Conservation (phyloP, 345 rosid species). For the Jatropha curcas region DNA sequence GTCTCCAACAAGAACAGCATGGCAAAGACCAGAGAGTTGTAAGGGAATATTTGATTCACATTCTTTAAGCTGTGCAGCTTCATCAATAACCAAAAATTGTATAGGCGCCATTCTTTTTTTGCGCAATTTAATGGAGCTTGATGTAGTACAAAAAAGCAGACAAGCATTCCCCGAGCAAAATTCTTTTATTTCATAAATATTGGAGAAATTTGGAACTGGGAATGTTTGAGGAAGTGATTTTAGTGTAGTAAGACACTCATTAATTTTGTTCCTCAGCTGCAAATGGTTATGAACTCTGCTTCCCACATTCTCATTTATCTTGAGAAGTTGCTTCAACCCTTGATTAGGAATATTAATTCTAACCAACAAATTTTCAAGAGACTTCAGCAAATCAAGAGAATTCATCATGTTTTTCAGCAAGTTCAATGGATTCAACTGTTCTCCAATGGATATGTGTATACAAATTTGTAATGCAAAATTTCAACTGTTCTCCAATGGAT, state of each 20-base stretch:
- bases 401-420: slow-evolving; percentile 27
- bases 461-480: slow-evolving; percentile 27
- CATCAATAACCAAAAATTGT: slow-evolving; percentile 7
- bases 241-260: not conserved
- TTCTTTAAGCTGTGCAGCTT: slow-evolving; percentile 20
- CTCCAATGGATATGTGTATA: slow-evolving; percentile 44
- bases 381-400: slow-evolving; percentile 23
- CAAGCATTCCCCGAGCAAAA: slow-evolving; percentile 14
- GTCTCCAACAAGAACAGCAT: slow-evolving; percentile 21
- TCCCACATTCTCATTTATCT: not conserved
- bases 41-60: slow-evolving; percentile 18
- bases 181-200: not conserved
- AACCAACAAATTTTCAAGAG: not conserved
- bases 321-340: not conserved
- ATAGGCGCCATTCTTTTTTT: not conserved
- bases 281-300: not conserved
- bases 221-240: not conserved
- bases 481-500: not conserved
- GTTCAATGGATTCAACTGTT: slow-evolving; percentile 29
- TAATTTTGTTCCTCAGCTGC: not conserved
- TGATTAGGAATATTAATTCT: not conserved
- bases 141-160: slow-evolving; percentile 12
- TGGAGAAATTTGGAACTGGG: not conserved
- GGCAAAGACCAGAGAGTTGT: slow-evolving; percentile 9
- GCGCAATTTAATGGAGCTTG: slow-evolving; percentile 4